Evolutionary conservation across 192 early-diverging fungal species (phyloP).

Genomic region (Linnemannia zychae): DNA sequence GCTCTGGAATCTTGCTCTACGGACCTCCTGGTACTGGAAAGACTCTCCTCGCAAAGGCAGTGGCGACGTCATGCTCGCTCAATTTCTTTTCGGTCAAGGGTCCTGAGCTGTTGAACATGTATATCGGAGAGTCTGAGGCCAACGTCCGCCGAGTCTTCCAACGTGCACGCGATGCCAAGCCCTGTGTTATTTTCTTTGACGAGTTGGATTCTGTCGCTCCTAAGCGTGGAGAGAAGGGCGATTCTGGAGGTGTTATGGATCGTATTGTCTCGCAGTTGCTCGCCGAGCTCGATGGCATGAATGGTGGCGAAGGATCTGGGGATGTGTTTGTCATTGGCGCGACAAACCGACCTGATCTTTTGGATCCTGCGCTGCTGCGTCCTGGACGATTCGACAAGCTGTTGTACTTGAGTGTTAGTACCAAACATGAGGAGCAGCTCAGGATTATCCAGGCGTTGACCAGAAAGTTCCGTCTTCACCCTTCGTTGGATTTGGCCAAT

Average conservation of each 20-base stretch:
- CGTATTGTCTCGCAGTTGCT: constrained; percentile 97
- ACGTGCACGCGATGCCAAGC: constrained; percentile 94
- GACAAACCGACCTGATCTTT: constrained; percentile 97
- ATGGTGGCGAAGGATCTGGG: constrained; percentile 66
- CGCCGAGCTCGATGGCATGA: constrained; percentile 97
- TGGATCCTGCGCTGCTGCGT: constrained; percentile 94
- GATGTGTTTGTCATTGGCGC: constrained; percentile 99
- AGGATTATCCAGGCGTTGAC: constrained; percentile 94
- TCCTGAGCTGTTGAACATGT: constrained; percentile 98
- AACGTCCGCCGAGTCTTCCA: constrained; percentile 98
- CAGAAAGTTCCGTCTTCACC: constrained; percentile 93
- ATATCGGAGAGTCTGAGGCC: constrained; percentile 99
- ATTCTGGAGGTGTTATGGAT: constrained; percentile 99
- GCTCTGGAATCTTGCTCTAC: constrained; percentile 94
- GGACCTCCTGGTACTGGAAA: constrained; percentile 99
- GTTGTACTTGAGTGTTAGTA: constrained; percentile 95
- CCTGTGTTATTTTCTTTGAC: constrained; percentile 99
- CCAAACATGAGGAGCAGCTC: constrained; percentile 87
- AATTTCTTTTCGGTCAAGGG: constrained; percentile 99
- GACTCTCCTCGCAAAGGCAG: constrained; percentile 98
- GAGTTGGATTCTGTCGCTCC: constrained; percentile 99
- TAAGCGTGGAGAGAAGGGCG: constrained; percentile 97
- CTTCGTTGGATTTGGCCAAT: constrained; percentile 77
- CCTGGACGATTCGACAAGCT: constrained; percentile 98
- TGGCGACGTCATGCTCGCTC: constrained; percentile 96